These are phyloP conservation scores for Oryza meyeriana DNA, from an alignment of 176 grass and related monocot species.

Conservation along the genomic window DNA sequence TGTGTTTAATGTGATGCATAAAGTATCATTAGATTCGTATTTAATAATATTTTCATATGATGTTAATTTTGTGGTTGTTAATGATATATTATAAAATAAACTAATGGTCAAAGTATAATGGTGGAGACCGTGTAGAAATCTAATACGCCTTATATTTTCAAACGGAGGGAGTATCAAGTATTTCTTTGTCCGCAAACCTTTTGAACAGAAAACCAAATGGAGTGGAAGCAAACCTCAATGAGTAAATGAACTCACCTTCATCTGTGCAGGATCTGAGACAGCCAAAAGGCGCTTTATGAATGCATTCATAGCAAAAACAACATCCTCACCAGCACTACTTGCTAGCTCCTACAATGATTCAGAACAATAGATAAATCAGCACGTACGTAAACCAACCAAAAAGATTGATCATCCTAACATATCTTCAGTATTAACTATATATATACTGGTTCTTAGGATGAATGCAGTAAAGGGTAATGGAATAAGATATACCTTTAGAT, in stretches of 20 bases:
- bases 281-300: constrained; percentile 90
- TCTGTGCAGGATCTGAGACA: constrained; percentile 79
- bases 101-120: too few species aligned
- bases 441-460: not conserved
- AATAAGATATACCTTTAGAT: constrained; percentile 72
- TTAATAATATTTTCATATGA: too few species aligned
- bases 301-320: constrained; percentile 91
- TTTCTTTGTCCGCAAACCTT: not conserved
- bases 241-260: constrained; percentile 58
- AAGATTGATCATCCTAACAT: not conserved
- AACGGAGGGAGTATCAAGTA: too few species aligned
- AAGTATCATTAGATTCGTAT: too few species aligned
- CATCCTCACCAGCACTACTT: constrained; percentile 80
- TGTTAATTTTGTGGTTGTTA: too few species aligned
- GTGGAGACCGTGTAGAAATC: too few species aligned
- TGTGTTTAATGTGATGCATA: too few species aligned
- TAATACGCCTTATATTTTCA: too few species aligned
- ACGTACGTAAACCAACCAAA: not conserved
- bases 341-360: constrained; percentile 67
- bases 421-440: not conserved
- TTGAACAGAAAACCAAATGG: not conserved
- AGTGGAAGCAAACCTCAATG: not conserved
- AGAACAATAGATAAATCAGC: not conserved
- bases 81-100: too few species aligned
- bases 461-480: not conserved